A percentile compares a stretch with the other conserved stretches of the same genome.
These are phyloP conservation scores for Kalmanozyma brasiliensis DNA, from an alignment of 1,284 basidiomycete species.

Conservation along the genomic window DNA sequence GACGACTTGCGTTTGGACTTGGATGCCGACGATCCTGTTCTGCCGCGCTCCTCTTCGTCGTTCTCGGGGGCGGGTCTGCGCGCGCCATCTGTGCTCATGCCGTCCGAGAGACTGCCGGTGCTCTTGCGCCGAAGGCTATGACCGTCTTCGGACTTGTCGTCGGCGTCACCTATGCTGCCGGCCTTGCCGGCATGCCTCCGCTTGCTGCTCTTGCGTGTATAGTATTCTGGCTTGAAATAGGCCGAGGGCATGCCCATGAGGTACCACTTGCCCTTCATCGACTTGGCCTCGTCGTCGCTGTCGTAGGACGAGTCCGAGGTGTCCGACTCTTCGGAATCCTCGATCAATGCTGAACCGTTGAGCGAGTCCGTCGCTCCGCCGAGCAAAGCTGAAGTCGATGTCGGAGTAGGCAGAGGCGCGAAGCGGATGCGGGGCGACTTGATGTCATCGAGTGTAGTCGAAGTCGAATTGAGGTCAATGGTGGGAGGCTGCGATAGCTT, in stretches of 20 bases:
- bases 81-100: slow-evolving; percentile 9
- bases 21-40: slow-evolving; percentile 12
- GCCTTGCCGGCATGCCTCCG: slow-evolving; percentile 28
- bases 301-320: slow-evolving; percentile 38
- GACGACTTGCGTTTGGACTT: slow-evolving; percentile 34
- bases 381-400: slow-evolving; percentile 16
- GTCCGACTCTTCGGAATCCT: slow-evolving; percentile 36
- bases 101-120: slow-evolving; percentile 34
- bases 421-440: slow-evolving; percentile 53
- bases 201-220: slow-evolving; percentile 35
- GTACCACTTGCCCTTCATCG: slow-evolving; percentile 59
- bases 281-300: slow-evolving; percentile 35
- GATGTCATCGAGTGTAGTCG: slow-evolving; percentile 17
- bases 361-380: slow-evolving; percentile 6
- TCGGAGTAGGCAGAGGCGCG: slow-evolving; percentile 47
- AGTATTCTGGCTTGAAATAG: slow-evolving; percentile 55
- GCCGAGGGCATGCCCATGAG: slow-evolving; percentile 61
- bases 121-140: slow-evolving; percentile 42
- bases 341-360: slow-evolving; percentile 6
- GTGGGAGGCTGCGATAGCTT: slow-evolving; percentile 8
- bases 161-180: slow-evolving; percentile 16
- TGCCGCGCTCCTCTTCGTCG: slow-evolving; percentile 46
- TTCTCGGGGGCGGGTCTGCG: slow-evolving; percentile 28
- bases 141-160: slow-evolving; percentile 26
- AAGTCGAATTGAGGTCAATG: slow-evolving; percentile 5